Conservation (phyloP, 805 yeast genomes). For the Candida sonorensis region DNA sequence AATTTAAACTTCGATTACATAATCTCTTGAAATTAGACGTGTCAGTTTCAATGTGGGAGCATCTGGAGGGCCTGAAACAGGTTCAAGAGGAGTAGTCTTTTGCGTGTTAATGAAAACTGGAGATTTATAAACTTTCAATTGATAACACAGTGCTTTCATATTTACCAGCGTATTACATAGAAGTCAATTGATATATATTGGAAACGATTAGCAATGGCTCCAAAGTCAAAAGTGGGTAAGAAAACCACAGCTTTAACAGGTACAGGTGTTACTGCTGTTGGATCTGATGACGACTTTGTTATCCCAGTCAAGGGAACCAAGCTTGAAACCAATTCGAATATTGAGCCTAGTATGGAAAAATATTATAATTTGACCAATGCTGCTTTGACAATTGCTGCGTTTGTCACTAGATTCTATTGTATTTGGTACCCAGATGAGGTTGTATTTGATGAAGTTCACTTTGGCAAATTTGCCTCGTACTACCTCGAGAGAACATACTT, state of each 20-base stretch:
- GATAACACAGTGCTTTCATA: too few relatives aligned
- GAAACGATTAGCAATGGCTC: too few relatives aligned
- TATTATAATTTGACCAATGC: slow-evolving; percentile 29
- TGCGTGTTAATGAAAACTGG: too few relatives aligned
- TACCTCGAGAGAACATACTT: slow-evolving; percentile 86
- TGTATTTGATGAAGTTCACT: slow-evolving; percentile 83
- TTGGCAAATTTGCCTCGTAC: slow-evolving; percentile 79
- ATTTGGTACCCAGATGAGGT: slow-evolving; percentile 66
- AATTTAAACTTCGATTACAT: too few relatives aligned
- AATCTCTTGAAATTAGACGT: too few relatives aligned
- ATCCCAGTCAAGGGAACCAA: neutral
- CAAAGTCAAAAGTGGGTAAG: slow-evolving; percentile 12
- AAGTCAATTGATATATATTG: too few relatives aligned
- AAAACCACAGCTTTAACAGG: slow-evolving; percentile 6
- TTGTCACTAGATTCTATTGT: slow-evolving; percentile 50
- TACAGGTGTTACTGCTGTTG: neutral
- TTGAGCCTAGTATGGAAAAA: slow-evolving; percentile 20
- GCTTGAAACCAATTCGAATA: slow-evolving; percentile 10
- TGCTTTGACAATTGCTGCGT: slow-evolving; percentile 36
- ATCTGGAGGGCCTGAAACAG: too few relatives aligned
- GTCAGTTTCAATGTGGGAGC: too few relatives aligned
- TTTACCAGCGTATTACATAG: too few relatives aligned
- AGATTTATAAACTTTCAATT: too few relatives aligned
- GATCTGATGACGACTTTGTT: slow-evolving; percentile 1
- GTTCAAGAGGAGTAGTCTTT: too few relatives aligned